phyloP scores from a whole-genome alignment of 2,329 filamentous ascomycete genomes.

The Dothidotthia symphoricarpi region DNA sequence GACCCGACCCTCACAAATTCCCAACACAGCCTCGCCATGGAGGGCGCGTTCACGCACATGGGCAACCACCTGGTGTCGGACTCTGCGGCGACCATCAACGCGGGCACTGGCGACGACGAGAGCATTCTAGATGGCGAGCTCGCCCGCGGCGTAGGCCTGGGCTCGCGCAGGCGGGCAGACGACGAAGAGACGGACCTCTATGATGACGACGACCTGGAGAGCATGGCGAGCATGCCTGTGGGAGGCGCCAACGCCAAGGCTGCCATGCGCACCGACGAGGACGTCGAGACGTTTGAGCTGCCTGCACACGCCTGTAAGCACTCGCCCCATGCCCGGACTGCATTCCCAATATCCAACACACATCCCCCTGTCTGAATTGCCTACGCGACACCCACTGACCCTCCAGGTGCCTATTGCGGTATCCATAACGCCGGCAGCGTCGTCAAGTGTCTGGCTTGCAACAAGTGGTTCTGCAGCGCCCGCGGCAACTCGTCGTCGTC shows the following conservation, averaged over 20 bases:
- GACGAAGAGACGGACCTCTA: slow-evolving; percentile 91
- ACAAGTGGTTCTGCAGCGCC: slow-evolving; percentile 98
- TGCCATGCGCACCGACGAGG: slow-evolving; percentile 64
- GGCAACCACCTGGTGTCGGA: slow-evolving; percentile 84
- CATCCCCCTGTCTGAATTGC: too few relatives aligned
- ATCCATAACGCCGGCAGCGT: slow-evolving; percentile 95
- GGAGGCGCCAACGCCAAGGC: slow-evolving; percentile 67
- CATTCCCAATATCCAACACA: too few relatives aligned
- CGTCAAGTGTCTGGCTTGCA: slow-evolving; percentile 92
- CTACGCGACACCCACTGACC: too few relatives aligned
- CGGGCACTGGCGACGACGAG: slow-evolving; percentile 83
- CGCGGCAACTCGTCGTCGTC: slow-evolving; percentile 95
- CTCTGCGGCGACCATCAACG: slow-evolving; percentile 83
- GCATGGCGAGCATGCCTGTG: slow-evolving; percentile 75
- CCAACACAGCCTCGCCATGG: slow-evolving; percentile 54
- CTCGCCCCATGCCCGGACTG: too few relatives aligned
- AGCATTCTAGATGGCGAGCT: slow-evolving; percentile 69
- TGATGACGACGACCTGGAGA: slow-evolving; percentile 69
- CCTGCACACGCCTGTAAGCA: slow-evolving; percentile 73
- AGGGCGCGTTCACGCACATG: slow-evolving; percentile 84
- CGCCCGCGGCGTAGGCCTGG: slow-evolving; percentile 57
- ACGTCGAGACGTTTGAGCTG: slow-evolving; percentile 57
- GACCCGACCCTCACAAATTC: slow-evolving; percentile 1
- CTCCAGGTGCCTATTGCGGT: slow-evolving; percentile 73
- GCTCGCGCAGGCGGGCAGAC: slow-evolving; percentile 63